Evolutionary conservation across 768 basidiomycete genomes (phyloP).

Genomic region (Mycena sanguinolenta): DNA sequence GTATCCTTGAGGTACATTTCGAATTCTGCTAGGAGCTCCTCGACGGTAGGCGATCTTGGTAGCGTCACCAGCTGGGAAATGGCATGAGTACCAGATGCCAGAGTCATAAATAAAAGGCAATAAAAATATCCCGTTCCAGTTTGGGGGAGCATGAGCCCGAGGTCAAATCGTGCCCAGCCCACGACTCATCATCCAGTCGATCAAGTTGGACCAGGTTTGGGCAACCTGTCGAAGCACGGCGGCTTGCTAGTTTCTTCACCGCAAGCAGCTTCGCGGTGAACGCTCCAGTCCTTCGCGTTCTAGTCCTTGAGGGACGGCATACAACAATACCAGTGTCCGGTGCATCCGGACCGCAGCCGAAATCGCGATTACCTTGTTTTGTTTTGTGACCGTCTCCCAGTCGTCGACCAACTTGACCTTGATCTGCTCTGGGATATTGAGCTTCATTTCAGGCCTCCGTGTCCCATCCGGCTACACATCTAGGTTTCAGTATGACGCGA

Average conservation of each 20-base stretch:
- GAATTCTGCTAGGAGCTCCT: conserved; percentile 84
- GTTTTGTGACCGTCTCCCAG: conserved; percentile 98
- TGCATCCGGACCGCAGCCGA: too few relatives aligned
- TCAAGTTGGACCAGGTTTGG: too few relatives aligned
- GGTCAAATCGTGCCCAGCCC: neutral
- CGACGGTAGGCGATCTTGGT: conserved; percentile 84
- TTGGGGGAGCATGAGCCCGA: neutral
- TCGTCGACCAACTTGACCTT: conserved; percentile 94
- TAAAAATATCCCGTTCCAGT: neutral
- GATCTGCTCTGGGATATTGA: conserved; percentile 90
- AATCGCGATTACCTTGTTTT: conserved; percentile 75
- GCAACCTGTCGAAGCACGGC: too few relatives aligned
- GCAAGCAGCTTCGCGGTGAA: too few relatives aligned
- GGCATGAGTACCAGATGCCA: conserved; percentile 1
- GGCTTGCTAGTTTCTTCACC: too few relatives aligned
- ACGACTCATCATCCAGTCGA: neutral
- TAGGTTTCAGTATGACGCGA: conserved; percentile 10
- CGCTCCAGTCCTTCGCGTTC: too few relatives aligned
- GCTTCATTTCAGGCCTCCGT: conserved; percentile 88
- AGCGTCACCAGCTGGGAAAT: conserved; percentile 81
- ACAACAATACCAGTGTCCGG: too few relatives aligned
- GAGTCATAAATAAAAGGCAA: neutral
- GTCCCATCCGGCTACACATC: conserved; percentile 67
- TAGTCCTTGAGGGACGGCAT: too few relatives aligned
- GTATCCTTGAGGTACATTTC: conserved; percentile 69